Base-by-base conservation (phyloP, 495 filamentous ascomycete species). In the Venustampulla echinocandica region DNA sequence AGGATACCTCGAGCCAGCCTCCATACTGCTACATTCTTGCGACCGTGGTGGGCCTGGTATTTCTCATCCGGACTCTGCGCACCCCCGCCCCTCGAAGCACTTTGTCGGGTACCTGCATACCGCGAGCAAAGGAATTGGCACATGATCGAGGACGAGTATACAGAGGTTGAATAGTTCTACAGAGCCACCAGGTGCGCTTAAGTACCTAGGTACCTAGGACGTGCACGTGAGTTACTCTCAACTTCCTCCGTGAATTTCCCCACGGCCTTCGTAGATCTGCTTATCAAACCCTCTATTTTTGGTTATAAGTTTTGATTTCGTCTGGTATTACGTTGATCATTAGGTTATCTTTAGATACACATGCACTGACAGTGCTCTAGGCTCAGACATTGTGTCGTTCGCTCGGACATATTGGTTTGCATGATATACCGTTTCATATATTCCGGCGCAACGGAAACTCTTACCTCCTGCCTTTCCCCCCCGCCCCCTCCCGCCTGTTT, bases 331-430 rank as follows among this genome's bases (percentile, higher is more conserved):
- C 32, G 32, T 9, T 18, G 32, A 50, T 50, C 47, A n/a, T 10
- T 44, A 17, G 41, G 4, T 24, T 44, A 21, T 50, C 28, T 38
- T 44, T 39, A 41, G 40, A 44, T 44, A 23, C 44, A 43, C 30
- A 39, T 28, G 50, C 50, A 47, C 50, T 53, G 50, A 53, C 50
- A 20, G 21, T 23, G 36, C 2, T 19, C 5, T 34, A 53, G 48
- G 38, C 30, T 53, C 22, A 47, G 47, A 42, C 44, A 44, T 32
- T 17, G 41, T 18, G 14, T 22, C 28, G 25, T 53, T 47, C 48
- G 54, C 46, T 51, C 47, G 44, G 54, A 50, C 50, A 57, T 51
- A 57, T 49, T 32, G 19, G 37, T 28, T 22, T 51, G 44, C 54
- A 44, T 53, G 42, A 30, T 51, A 53, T 57, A 47, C 15, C 38